These are phyloP conservation scores for Pichia membranifaciens DNA, from an alignment of 805 yeast species.

Conservation along the genomic window DNA sequence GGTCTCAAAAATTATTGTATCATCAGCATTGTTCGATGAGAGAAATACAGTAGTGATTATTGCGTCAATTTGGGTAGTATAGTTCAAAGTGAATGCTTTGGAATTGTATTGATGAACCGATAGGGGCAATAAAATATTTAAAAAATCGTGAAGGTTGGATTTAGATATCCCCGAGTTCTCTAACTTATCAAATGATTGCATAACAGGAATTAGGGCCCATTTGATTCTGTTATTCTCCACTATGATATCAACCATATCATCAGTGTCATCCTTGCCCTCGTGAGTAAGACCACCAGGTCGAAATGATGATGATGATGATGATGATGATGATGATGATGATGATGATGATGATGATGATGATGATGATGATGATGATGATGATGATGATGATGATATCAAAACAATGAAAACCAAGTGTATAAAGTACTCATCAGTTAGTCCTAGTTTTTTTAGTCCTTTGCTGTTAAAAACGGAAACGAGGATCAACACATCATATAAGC, in stretches of 20 bases:
- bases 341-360: too few relatives aligned
- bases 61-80: neutral
- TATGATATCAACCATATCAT: constrained; percentile 22
- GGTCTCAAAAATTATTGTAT: neutral
- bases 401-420: constrained; percentile 1
- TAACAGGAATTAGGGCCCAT: constrained; percentile 31
- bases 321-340: too few relatives aligned
- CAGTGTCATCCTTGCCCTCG: neutral
- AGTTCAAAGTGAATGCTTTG: constrained; percentile 8
- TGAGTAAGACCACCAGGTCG: too few relatives aligned
- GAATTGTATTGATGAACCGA: neutral
- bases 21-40: too few relatives aligned
- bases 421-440: constrained; percentile 1
- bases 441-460: constrained; percentile 2
- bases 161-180: neutral
- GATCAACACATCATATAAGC: constrained; percentile 6
- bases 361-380: too few relatives aligned
- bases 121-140: constrained; percentile 10
- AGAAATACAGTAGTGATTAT: constrained; percentile 1
- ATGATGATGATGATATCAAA: neutral
- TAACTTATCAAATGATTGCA: constrained; percentile 36
- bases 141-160: neutral
- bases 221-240: constrained; percentile 19
- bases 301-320: too few relatives aligned
- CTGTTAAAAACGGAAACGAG: constrained; percentile 5